Evolutionary conservation across 2,329 filamentous ascomycete species (phyloP).

Genomic region (Thelonectria blattea): DNA sequence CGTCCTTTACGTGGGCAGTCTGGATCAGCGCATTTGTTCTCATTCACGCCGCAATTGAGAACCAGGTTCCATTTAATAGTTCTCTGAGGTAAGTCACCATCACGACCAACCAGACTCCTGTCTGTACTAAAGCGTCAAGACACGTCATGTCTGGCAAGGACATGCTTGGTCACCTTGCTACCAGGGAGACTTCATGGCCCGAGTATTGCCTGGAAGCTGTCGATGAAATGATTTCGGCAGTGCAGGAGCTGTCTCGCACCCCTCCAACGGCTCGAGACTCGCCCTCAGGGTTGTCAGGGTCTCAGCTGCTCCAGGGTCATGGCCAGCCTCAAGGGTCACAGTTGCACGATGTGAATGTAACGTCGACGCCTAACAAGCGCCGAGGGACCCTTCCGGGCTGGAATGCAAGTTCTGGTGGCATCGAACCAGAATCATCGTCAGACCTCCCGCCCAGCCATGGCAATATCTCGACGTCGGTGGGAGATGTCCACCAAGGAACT

Average conservation of each 20-base stretch:
- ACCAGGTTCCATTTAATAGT: slow-evolving; percentile 46
- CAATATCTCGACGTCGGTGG: background rate
- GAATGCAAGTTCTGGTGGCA: background rate
- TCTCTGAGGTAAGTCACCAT: slow-evolving; percentile 46
- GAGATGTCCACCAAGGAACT: background rate
- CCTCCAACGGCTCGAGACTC: slow-evolving; percentile 20
- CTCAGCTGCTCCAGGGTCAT: background rate
- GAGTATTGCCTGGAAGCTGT: slow-evolving; percentile 43
- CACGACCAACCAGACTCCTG: no score
- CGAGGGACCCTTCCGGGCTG: background rate
- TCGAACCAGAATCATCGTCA: background rate
- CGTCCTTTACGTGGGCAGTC: slow-evolving; percentile 58
- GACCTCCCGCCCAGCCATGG: background rate
- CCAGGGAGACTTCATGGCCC: slow-evolving; percentile 42
- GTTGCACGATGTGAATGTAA: slow-evolving; percentile 1
- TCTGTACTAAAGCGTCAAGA: slow-evolving; percentile 20
- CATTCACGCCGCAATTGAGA: slow-evolving; percentile 55
- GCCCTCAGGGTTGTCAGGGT: background rate
- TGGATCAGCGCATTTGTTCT: slow-evolving; percentile 61
- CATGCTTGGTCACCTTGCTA: slow-evolving; percentile 37
- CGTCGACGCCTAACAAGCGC: slow-evolving; percentile 9
- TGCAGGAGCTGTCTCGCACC: slow-evolving; percentile 35
- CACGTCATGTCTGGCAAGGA: slow-evolving; percentile 40
- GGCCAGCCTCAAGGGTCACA: background rate
- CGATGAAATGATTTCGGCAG: slow-evolving; percentile 40